Percentiles rank a stretch among this genome's conserved stretches.
Conservation (phyloP, 1,284 basidiomycete species). For the Trichosporon faecale region DNA sequence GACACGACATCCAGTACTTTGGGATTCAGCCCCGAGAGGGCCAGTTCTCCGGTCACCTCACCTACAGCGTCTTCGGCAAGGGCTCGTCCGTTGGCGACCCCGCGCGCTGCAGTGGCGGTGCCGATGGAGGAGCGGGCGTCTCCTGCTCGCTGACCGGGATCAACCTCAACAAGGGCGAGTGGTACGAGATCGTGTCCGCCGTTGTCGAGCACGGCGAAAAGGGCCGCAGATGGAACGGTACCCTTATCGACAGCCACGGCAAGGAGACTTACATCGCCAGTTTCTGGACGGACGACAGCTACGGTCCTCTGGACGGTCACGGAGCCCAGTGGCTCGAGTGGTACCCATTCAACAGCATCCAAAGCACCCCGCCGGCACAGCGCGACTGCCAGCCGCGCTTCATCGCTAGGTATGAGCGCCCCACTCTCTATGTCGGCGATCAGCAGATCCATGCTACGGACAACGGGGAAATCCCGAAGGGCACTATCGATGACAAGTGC, state of each 20-base stretch:
- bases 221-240: constrained; percentile 20
- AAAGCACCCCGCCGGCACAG: not conserved
- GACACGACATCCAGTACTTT: constrained; percentile 16
- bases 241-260: constrained; percentile 12
- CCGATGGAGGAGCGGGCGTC: constrained; percentile 10
- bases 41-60: constrained; percentile 3
- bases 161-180: constrained; percentile 8
- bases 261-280: constrained; percentile 10
- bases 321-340: constrained; percentile 19
- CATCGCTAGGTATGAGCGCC: not conserved
- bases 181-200: constrained; percentile 13
- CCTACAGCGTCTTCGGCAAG: constrained; percentile 13
- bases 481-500: constrained; percentile 14
- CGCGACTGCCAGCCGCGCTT: constrained; percentile 12
- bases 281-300: constrained; percentile 13
- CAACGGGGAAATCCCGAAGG: too few species aligned
- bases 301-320: not conserved
- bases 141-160: constrained; percentile 6
- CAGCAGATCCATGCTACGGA: not conserved
- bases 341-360: constrained; percentile 5
- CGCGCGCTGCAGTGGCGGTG: constrained; percentile 4
- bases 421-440: not conserved
- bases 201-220: constrained; percentile 6
- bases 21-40: constrained; percentile 12
- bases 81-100: not conserved